Base-by-base conservation (phyloP, 2,329 filamentous ascomycete genomes). In the Elsinoe fawcettii region DNA sequence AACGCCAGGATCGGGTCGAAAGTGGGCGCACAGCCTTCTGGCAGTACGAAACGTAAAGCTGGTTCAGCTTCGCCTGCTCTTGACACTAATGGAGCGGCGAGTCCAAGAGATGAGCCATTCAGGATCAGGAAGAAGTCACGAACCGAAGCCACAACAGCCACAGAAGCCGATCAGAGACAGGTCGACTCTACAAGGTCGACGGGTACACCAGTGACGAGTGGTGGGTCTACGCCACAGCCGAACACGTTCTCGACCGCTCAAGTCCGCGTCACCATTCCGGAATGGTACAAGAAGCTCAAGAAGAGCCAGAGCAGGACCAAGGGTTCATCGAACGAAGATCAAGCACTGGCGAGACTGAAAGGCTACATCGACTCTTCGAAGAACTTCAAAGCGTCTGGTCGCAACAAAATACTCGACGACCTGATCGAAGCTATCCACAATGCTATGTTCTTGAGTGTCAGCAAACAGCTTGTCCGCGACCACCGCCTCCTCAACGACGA, bases 401-500 rank as follows among this genome's bases (percentile, higher is more conserved):
- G 43, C 6, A 14, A 39, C n/a, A 12, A 37, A 5, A 49, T 25
- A 1, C 66, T 71, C 51, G 63, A 70, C 5, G 60, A 68, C 5
- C 67, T 76, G 4, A 65, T 72, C 1, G 58, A 69, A 2, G 59
- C 65, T 2, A 61, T 77, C 0, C 74, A 77, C 60, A 67, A 70
- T 22, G 66, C 73, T 0, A 66, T 71, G 11, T 73, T 76, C 37
- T 57, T 71, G 0, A 46, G 60, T 0, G 70, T 76, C 9, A 64
- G 66, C 14, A 61, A 58, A 0, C 62, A 63, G 18, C 63, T 72
- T 0, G 55, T 76, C 1, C 65, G 68, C 1, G 69, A 68, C 41
- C 63, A 66, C 1, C 62, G 65, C 1, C 71, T 77, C 53, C 64
- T 77, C 0, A 60, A 68, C 30, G 64, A 71, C 25, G 60, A 66